Base-by-base conservation (phyloP, 2,329 filamentous ascomycete species). In the Oidium heveae region DNA sequence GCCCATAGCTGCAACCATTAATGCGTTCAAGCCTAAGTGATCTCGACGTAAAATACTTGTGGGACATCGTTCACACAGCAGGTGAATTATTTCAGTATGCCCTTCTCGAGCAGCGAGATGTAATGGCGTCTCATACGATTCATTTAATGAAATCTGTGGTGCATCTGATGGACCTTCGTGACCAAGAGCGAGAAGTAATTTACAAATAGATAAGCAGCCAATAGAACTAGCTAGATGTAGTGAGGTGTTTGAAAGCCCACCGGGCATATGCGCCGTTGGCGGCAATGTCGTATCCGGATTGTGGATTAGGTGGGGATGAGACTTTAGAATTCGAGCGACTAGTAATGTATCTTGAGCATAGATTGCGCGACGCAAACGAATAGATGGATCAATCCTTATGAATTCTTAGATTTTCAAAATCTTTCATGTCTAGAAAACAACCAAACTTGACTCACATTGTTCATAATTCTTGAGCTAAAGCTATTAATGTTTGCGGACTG, bases 291-390 rank as follows among this genome's bases (percentile, higher is more conserved):
- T 75, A 66, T 94, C 85, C 2, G 86, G 85, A 64, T 94, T 94
- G 63, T 82, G 80, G 32, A 94, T 72, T 58, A 82, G 76, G 18
- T 69, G 65, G 0, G 82, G 83, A 63, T 89, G 79, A 56, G 80
- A 80, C 59, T 74, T 76, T 59, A 93, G 72, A 64, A 94, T 87
- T 65, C 86, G 83, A 60, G 74, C 70, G 61, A 87, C 82, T 59
- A 94, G 81, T 55, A 78, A 70, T 54, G 71, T 68, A 66, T 75
- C 68, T 65, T 89, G 82, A 66, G 84, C 80, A 64, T 82, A 75
- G 66, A 94, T 89, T 57, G 87, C 86, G 61, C 86, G 81, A 60
- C 86, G 82, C 47, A 93, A 73, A 62, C 86, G 83, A 66, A 80
- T 77, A 55, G 80, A 76, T 56, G 84, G 76, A 59, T 86, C 80